Evolutionary conservation across 306 rosid genomes (phyloP), one percentile per base, ranked within the genome.

Genomic region (Prunus padus): DNA sequence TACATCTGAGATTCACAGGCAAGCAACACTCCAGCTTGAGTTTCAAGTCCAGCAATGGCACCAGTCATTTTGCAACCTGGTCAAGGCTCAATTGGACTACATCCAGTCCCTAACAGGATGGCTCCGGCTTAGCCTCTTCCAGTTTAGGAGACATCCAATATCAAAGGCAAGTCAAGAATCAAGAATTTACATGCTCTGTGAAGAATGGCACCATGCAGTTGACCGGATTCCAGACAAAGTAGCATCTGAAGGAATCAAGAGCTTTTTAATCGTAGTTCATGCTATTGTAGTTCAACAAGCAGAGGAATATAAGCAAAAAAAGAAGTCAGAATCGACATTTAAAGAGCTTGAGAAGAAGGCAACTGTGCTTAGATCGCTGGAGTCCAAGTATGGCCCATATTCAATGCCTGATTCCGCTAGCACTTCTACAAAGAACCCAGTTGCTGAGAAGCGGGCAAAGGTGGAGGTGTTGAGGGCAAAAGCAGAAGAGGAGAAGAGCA

Each of bases 31-130:
- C 61, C 96, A 95, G 88, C 96, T 95, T 0, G 98, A 95, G 89
- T 89, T 89, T 40, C 91, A 90, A 66, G 99, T 89, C 30, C 96
- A 95, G 65, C 97, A 95, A 79, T 95, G 99, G 99, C 89, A 95
- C 79, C 82, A 77, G 49, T 95, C 99, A 78, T 95, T 95, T 66
- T 84, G 97, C 85, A 90, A 84, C 80, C 85, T 90, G 65, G 91
- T 90, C 82, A 90, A 86, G 75, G 89, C 97, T 10, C 97, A 92
- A 73, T 83, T 84, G 6, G 99, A 92, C 31, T 95, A 95, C 18
- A 82, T 95, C 78, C 92, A 89, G 74, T 90, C 97, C 52, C 98
- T 95, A 77, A 84, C 91, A 4, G 88, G 92, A 59, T 95, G 99
- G 99, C 92, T 95, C 59, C 96, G 97, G 64, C 96, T 92, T 25